These are phyloP conservation scores for Boletus insuetus DNA, from an alignment of 768 basidiomycete genomes.

Conservation along the genomic window DNA sequence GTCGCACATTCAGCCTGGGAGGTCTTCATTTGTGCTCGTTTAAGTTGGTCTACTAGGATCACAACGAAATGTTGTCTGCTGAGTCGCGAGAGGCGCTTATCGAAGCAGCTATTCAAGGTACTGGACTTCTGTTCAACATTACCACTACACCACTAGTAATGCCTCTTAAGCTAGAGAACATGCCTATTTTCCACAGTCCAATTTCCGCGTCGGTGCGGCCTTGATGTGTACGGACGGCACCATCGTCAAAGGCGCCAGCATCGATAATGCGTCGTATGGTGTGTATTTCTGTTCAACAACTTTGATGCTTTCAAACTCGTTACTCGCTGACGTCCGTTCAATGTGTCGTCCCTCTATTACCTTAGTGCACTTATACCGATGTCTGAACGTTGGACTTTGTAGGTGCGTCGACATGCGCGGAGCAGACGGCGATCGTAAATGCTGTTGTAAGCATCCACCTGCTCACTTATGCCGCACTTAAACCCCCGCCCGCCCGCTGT, in stretches of 20 bases:
- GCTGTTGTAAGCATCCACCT: slow-evolving; percentile 65
- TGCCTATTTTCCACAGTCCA: slow-evolving; percentile 81
- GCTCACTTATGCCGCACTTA: neutral
- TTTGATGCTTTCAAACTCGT: neutral
- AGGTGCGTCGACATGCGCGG: slow-evolving; percentile 93
- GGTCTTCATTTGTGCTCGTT: too few relatives aligned
- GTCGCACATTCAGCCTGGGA: too few relatives aligned
- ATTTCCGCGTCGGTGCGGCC: slow-evolving; percentile 90
- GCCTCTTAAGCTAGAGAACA: slow-evolving; percentile 54
- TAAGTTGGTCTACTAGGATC: too few relatives aligned
- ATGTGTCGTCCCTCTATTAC: neutral
- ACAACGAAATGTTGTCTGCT: slow-evolving; percentile 31
- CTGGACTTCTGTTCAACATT: neutral
- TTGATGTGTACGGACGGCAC: slow-evolving; percentile 64
- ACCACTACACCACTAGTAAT: neutral
- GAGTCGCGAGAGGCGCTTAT: slow-evolving; percentile 52
- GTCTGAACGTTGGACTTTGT: neutral
- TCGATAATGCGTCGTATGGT: slow-evolving; percentile 95
- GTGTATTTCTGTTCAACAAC: slow-evolving; percentile 2
- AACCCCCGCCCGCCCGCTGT: too few relatives aligned
- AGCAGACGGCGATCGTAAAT: slow-evolving; percentile 87
- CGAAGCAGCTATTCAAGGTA: slow-evolving; percentile 59
- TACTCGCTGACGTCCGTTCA: neutral
- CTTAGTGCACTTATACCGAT: neutral
- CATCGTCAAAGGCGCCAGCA: slow-evolving; percentile 81